These are phyloP conservation scores for Colletotrichum sansevieriae DNA, from an alignment of 2,329 filamentous ascomycete genomes.

Conservation along the genomic window DNA sequence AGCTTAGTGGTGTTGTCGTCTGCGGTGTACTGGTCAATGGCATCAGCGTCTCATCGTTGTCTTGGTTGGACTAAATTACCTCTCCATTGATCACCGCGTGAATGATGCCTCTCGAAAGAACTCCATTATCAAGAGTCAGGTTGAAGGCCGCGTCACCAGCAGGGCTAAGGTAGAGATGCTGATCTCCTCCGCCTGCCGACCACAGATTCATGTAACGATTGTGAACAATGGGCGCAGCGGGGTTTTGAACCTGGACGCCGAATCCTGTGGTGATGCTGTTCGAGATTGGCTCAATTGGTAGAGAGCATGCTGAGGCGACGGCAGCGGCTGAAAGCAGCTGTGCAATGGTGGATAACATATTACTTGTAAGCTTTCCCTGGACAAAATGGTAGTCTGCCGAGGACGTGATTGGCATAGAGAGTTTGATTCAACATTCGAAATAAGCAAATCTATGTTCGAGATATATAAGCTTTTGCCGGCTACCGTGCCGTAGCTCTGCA, in stretches of 20 bases:
- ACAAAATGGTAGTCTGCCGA: too few relatives aligned
- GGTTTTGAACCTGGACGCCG: conserved; percentile 55
- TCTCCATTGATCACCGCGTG: conserved; percentile 60
- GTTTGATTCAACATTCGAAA: not conserved
- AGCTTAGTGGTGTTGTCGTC: conserved; percentile 62
- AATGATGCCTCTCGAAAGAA: conserved; percentile 48
- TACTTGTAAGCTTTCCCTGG: not conserved
- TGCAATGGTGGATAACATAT: not conserved
- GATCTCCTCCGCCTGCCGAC: conserved; percentile 54
- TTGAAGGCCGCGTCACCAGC: conserved; percentile 53
- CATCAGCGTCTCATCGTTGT: not conserved
- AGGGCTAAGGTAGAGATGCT: conserved; percentile 55
- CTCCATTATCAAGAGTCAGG: conserved; percentile 54
- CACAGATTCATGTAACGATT: conserved; percentile 54
- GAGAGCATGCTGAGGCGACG: conserved; percentile 48
- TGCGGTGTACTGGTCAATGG: conserved; percentile 51
- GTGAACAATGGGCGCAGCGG: conserved; percentile 51
- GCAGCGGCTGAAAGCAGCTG: conserved; percentile 43
- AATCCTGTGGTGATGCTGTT: conserved; percentile 53
- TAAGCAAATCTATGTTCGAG: not conserved
- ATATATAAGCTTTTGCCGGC: conserved; percentile 6
- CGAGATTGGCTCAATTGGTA: conserved; percentile 47
- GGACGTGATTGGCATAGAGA: not conserved
- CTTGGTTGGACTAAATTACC: conserved; percentile 45
- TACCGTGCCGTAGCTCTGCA: conserved; percentile 1